phyloP scores from a whole-genome alignment of 108 stramenopile genomes.

The Schizochytrium sp. region DNA sequence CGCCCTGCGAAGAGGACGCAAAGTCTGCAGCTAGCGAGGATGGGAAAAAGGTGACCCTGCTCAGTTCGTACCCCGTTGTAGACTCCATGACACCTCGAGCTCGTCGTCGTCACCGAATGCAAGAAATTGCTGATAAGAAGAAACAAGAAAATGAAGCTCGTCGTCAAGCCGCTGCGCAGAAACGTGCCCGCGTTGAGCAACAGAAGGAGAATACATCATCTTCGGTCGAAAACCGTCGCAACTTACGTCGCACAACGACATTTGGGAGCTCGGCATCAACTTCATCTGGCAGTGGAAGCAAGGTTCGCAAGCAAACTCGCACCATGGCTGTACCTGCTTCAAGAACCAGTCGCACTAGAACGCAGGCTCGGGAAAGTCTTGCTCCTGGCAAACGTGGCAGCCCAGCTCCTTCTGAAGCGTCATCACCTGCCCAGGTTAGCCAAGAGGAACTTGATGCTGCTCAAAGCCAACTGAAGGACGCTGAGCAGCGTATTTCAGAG shows the following conservation, averaged over 20 bases:
- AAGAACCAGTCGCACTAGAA: neutral
- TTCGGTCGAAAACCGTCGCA: neutral
- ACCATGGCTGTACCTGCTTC: neutral
- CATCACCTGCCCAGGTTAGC: neutral
- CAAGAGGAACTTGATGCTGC: neutral
- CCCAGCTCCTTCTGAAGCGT: neutral
- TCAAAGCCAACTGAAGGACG: neutral
- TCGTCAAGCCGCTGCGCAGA: neutral
- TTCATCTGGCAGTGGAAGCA: neutral
- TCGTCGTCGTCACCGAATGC: neutral
- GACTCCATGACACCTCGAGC: conserved; percentile 49
- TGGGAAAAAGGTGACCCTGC: neutral
- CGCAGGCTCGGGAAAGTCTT: neutral
- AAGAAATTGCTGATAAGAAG: conserved; percentile 42
- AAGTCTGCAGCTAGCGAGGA: neutral
- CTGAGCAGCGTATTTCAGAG: neutral
- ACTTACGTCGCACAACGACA: neutral
- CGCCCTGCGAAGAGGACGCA: no score
- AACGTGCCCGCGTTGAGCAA: neutral
- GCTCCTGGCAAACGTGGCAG: neutral
- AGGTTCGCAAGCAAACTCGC: conserved; percentile 1
- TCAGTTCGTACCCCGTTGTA: conserved; percentile 41
- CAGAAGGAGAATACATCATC: conserved; percentile 11
- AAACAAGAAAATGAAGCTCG: conserved; percentile 47
- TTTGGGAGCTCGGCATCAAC: neutral